Evolutionary conservation across 495 filamentous ascomycete species (phyloP).

Genomic region (Xylaria nigripes): DNA sequence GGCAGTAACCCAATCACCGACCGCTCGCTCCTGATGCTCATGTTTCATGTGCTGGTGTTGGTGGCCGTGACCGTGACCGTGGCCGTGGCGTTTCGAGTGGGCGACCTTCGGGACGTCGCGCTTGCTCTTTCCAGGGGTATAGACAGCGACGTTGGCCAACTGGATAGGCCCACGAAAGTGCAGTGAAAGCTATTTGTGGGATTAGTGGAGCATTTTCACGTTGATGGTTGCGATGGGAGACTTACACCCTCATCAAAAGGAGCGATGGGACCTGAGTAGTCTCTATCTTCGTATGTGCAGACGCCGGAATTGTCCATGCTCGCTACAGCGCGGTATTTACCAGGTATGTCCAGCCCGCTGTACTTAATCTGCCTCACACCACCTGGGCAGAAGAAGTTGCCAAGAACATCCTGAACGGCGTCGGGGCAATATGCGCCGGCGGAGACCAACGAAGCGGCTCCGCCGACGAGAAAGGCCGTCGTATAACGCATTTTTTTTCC

Average conservation of each 20-base stretch:
- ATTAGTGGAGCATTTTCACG: conserved; percentile 7
- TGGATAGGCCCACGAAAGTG: conserved; percentile 61
- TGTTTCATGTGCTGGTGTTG: conserved; percentile 27
- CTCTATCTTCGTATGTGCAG: conserved; percentile 41
- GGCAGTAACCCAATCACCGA: conserved; percentile 40
- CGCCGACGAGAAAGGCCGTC: conserved; percentile 17
- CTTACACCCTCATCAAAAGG: conserved; percentile 62
- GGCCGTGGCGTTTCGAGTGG: conserved; percentile 31
- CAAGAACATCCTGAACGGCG: conserved; percentile 24
- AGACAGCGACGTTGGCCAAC: conserved; percentile 57
- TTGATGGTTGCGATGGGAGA: conserved; percentile 8
- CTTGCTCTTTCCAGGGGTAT: conserved; percentile 35
- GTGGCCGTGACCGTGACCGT: conserved; percentile 32
- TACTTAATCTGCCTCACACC: conserved; percentile 53
- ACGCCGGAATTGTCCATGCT: conserved; percentile 49
- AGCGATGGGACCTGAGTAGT: conserved; percentile 49
- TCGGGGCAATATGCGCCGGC: conserved; percentile 19
- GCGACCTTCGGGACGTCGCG: conserved; percentile 19
- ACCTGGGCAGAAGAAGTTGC: conserved; percentile 50
- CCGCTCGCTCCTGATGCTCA: conserved; percentile 17
- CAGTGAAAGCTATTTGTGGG: conserved; percentile 47
- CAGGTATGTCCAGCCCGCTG: conserved; percentile 44
- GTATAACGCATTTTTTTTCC: conserved; percentile 18
- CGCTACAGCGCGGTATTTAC: conserved; percentile 51
- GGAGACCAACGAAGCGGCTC: conserved; percentile 23